These are phyloP conservation scores for Margaritispora aquatica DNA, from an alignment of 495 filamentous ascomycete species.

Conservation along the genomic window DNA sequence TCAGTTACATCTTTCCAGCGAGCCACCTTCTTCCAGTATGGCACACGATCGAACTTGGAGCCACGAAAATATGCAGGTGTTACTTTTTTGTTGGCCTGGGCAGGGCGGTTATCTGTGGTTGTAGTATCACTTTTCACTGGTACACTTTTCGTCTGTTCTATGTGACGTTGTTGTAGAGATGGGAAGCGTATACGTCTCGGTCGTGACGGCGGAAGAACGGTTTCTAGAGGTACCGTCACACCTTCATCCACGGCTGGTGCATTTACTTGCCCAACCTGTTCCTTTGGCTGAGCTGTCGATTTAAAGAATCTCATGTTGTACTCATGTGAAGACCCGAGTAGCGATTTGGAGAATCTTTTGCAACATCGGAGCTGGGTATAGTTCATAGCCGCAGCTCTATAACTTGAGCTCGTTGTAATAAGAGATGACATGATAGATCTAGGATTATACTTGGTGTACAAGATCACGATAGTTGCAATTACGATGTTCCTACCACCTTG, in stretches of 20 bases:
- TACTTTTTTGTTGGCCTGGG: not conserved
- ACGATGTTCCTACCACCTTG: too few species aligned
- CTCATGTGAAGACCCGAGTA: not conserved
- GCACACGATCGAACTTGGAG: slow-evolving; percentile 12
- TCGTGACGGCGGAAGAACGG: too few species aligned
- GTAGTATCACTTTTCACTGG: not conserved
- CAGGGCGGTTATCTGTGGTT: not conserved
- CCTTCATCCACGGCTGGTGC: not conserved
- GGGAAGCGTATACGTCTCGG: too few species aligned
- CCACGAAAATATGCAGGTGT: slow-evolving; percentile 2
- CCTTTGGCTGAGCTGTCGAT: not conserved
- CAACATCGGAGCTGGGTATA: not conserved
- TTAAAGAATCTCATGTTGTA: not conserved
- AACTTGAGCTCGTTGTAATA: not conserved
- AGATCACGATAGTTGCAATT: too few species aligned
- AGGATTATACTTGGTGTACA: too few species aligned
- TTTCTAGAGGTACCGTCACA: too few species aligned
- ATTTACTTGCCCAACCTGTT: not conserved
- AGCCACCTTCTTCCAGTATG: slow-evolving; percentile 37
- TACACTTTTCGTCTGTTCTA: not conserved
- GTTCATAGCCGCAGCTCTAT: not conserved
- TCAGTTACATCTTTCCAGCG: slow-evolving; percentile 36
- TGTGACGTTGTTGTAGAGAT: too few species aligned
- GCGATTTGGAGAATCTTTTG: not conserved
- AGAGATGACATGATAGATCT: not conserved